A percentile compares a stretch with the other conserved stretches of the same genome.
Conservation (phyloP, 2,329 filamentous ascomycete species). For the Rhinocladiella similis region DNA sequence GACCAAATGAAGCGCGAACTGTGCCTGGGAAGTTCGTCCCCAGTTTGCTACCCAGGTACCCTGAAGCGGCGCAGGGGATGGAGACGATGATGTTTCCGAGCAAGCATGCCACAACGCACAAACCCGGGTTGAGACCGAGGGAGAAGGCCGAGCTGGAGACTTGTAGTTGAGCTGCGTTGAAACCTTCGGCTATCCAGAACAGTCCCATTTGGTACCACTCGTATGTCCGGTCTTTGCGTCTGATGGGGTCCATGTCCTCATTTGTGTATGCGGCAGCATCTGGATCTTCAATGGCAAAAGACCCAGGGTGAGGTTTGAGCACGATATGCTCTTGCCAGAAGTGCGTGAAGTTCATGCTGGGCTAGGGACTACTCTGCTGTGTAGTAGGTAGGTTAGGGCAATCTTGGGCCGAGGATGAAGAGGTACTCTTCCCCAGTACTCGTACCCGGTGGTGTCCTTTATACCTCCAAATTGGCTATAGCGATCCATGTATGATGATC, state of each 20-base stretch:
- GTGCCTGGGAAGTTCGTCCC: conserved; percentile 10
- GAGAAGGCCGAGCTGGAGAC: conserved; percentile 17
- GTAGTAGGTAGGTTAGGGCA: not conserved
- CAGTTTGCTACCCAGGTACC: conserved; percentile 12
- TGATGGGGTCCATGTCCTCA: conserved; percentile 18
- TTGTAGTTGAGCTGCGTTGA: conserved; percentile 13
- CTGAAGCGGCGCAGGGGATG: conserved; percentile 14
- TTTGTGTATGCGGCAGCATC: conserved; percentile 10
- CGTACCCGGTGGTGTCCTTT: too few species aligned
- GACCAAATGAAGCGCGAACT: conserved; percentile 11
- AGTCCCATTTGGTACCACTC: conserved; percentile 18
- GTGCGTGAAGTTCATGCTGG: conserved; percentile 1
- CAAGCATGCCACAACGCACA: conserved; percentile 13
- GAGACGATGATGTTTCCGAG: conserved; percentile 16
- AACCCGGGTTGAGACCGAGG: conserved; percentile 12
- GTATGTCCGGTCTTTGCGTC: conserved; percentile 14
- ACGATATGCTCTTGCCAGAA: conserved; percentile 15
- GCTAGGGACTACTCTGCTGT: too few species aligned
- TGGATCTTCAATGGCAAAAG: conserved; percentile 10
- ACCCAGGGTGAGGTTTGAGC: conserved; percentile 12
- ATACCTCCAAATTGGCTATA: too few species aligned
- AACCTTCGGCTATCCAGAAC: conserved; percentile 17
- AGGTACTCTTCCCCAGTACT: too few species aligned
- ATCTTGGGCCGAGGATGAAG: not conserved
- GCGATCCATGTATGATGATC: too few species aligned